Percentiles rank a stretch among this genome's conserved stretches.
These are phyloP conservation scores for Penicillium decumbens DNA, from an alignment of 2,329 filamentous ascomycete species.

Conservation along the genomic window DNA sequence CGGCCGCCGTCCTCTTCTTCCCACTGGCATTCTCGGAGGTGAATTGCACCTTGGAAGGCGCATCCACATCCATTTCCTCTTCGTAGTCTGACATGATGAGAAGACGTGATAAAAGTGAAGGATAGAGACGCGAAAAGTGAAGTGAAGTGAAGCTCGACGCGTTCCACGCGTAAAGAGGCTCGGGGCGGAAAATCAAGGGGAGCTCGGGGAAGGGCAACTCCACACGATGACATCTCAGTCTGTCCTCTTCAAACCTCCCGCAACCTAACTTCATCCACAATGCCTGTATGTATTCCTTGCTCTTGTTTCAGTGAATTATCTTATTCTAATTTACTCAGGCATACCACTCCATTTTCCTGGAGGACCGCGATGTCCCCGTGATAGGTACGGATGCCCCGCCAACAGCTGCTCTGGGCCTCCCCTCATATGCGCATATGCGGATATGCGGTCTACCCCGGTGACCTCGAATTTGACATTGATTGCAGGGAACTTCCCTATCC, in stretches of 20 bases:
- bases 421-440: background rate
- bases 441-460: background rate
- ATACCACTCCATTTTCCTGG: slow-evolving; percentile 94
- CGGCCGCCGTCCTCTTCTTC: slow-evolving; percentile 88
- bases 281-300: slow-evolving; percentile 42
- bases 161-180: slow-evolving; percentile 42
- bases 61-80: slow-evolving; percentile 68
- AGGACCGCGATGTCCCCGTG: slow-evolving; percentile 66
- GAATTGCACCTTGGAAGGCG: slow-evolving; percentile 56
- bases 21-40: slow-evolving; percentile 63
- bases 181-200: slow-evolving; percentile 38
- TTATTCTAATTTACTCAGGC: slow-evolving; percentile 53
- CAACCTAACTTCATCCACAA: slow-evolving; percentile 28
- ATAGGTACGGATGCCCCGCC: slow-evolving; percentile 48
- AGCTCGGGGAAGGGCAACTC: slow-evolving; percentile 16
- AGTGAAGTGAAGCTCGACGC: slow-evolving; percentile 24
- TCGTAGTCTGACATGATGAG: slow-evolving; percentile 52
- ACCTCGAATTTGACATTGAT: slow-evolving; percentile 11
- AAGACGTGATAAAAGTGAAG: background rate
- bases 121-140: slow-evolving; percentile 8
- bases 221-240: slow-evolving; percentile 29
- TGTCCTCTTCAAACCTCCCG: slow-evolving; percentile 3
- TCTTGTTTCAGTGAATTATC: background rate
- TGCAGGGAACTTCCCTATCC: slow-evolving; percentile 83
- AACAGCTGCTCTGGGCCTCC: slow-evolving; percentile 3